Conservation (phyloP, 305 asterid genomes). For the Fraxinus greggii region DNA sequence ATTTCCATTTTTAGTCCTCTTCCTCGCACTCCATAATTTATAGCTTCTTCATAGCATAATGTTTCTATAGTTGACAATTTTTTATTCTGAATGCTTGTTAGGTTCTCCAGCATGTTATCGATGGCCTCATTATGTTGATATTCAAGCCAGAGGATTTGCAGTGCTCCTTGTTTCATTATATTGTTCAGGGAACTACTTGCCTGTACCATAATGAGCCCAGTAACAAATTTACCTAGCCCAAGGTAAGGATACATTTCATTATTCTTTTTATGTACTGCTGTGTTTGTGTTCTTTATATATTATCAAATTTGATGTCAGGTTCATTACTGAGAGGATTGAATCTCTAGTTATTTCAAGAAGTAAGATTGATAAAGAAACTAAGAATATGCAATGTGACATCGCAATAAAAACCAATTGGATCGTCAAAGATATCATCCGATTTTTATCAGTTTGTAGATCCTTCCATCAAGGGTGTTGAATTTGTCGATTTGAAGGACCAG, state of each 20-base stretch:
- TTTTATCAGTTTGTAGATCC: slow-evolving; percentile 60
- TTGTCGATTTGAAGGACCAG: slow-evolving; percentile 73
- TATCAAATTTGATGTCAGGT: slow-evolving; percentile 54
- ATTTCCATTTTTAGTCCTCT: background rate
- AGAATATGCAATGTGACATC: slow-evolving; percentile 37
- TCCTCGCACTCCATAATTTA: background rate
- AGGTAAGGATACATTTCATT: slow-evolving; percentile 42
- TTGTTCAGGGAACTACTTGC: slow-evolving; percentile 84
- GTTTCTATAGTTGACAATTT: background rate
- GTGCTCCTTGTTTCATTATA: slow-evolving; percentile 73
- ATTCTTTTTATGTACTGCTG: slow-evolving; percentile 32
- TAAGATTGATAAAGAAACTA: slow-evolving; percentile 59
- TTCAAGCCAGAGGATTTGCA: background rate
- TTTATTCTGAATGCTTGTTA: slow-evolving; percentile 11
- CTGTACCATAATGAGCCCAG: slow-evolving; percentile 88
- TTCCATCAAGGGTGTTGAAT: slow-evolving; percentile 75
- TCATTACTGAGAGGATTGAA: slow-evolving; percentile 90
- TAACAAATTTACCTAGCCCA: slow-evolving; percentile 84
- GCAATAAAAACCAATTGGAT: slow-evolving; percentile 42
- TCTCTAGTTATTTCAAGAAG: slow-evolving; percentile 55
- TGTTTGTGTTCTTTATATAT: slow-evolving; percentile 33
- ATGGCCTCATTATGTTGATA: background rate
- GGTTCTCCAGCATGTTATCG: background rate
- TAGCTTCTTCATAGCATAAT: background rate
- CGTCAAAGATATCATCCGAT: slow-evolving; percentile 45